phyloP scores from a whole-genome alignment of 2,329 filamentous ascomycete species.

The Calonectria pteridis region DNA sequence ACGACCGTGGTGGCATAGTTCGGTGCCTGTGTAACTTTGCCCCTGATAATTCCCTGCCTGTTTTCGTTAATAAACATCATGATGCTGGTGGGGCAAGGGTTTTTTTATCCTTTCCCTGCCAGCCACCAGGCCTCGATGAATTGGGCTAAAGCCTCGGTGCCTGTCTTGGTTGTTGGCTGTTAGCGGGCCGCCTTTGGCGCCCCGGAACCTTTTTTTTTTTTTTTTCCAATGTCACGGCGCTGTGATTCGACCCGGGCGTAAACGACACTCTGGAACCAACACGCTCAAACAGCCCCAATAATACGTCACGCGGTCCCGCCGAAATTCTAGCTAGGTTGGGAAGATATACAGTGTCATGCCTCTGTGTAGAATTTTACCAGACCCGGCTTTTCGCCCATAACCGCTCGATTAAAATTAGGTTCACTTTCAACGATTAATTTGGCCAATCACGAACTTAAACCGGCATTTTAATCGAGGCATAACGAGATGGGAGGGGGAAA shows the following conservation, averaged over 20 bases:
- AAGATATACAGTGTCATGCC: background rate
- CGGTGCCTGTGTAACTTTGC: constrained; percentile 4
- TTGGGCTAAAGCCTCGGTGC: background rate
- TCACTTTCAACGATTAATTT: background rate
- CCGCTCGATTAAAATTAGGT: constrained; percentile 3
- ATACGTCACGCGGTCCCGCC: background rate
- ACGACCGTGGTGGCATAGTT: background rate
- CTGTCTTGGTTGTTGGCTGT: background rate
- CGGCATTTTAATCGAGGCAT: background rate
- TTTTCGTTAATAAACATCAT: background rate
- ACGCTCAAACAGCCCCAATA: background rate
- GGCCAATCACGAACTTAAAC: background rate
- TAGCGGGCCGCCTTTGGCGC: background rate
- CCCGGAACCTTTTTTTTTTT: background rate
- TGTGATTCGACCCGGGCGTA: background rate
- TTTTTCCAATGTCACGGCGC: background rate
- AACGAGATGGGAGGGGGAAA: background rate
- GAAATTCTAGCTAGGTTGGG: background rate
- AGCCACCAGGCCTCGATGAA: background rate
- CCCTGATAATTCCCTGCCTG: background rate
- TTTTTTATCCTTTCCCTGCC: constrained; percentile 4
- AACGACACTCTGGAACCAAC: background rate
- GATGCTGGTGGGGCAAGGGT: background rate
- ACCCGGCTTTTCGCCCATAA: background rate
- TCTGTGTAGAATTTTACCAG: background rate